These are phyloP conservation scores for Pseudogymnoascus sp. DNA, from an alignment of 2,329 filamentous ascomycete species.

Conservation along the genomic window DNA sequence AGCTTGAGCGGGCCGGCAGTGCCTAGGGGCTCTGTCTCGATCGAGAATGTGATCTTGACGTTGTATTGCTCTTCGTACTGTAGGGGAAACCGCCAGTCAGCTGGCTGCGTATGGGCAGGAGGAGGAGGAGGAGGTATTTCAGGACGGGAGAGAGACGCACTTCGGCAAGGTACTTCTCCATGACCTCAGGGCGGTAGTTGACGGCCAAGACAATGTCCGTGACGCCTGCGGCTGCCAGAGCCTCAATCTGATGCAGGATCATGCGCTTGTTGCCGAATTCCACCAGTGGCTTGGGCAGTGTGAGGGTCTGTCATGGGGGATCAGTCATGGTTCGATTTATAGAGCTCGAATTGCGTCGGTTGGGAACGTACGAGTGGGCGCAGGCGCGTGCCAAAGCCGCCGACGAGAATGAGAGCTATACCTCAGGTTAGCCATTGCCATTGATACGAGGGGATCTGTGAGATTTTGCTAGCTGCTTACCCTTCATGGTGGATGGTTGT, in stretches of 20 bases:
- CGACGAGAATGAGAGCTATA: constrained; percentile 93
- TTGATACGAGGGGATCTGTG: background rate
- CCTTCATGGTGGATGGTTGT: constrained; percentile 28
- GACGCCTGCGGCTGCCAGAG: constrained; percentile 84
- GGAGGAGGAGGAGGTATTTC: constrained; percentile 8
- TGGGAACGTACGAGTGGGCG: constrained; percentile 73
- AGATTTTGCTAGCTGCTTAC: constrained; percentile 17
- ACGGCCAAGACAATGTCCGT: constrained; percentile 97
- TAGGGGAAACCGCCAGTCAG: constrained; percentile 9
- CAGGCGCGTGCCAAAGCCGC: constrained; percentile 96
- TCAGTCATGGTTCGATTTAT: constrained; percentile 5
- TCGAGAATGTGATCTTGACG: constrained; percentile 93
- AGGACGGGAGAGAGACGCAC: constrained; percentile 41
- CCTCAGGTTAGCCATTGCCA: constrained; percentile 19
- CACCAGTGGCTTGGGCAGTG: constrained; percentile 92
- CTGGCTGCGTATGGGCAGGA: background rate
- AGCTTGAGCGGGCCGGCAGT: constrained; percentile 94
- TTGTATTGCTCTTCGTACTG: constrained; percentile 88
- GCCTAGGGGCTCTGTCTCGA: constrained; percentile 91
- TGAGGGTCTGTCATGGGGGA: constrained; percentile 64
- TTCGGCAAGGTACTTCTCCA: constrained; percentile 89
- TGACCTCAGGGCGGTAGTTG: constrained; percentile 97
- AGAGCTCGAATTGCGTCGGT: constrained; percentile 3
- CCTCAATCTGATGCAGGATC: constrained; percentile 97
- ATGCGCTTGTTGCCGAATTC: constrained; percentile 99